Base-by-base conservation (phyloP, 768 basidiomycete species). In the Podaxis sp. region DNA sequence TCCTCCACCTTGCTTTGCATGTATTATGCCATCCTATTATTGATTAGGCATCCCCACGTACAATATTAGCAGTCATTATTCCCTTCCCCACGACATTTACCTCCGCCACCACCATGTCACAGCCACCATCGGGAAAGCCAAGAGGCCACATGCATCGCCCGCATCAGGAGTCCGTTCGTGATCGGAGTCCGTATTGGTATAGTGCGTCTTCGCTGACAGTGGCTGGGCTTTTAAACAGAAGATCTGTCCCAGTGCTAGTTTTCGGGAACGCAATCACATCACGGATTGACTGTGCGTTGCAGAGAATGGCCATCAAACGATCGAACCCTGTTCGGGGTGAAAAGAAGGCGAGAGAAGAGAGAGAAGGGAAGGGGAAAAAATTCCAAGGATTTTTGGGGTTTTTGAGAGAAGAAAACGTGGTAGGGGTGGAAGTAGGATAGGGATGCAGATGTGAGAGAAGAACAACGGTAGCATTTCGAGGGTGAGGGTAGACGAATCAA, bases 181-280 rank as follows among this genome's bases (percentile, higher is more conserved):
- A 71, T 69, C 75, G 78, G 66, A 92, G 81, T 67, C 86, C 85
- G 73, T 92, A 93, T 71, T 89, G 84, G 66, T 79, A 68, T 58
- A 94, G 75, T 38, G 84, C 77, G 38, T 83, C 80, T 24, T 76
- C 71, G 61, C 72, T 69, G 60, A 87, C 80, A 17, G 82, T 68
- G 12, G 92, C 87, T 44, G 96, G 96, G 74, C 93, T 94, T 75
- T 87, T 90, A 82, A 97, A 95, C 42, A 96, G 85, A 48, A 88
- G 84, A 76, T 98, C 96, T 24, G 87, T 83, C 4, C 96, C 95
- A 63, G 78, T 84, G 44, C 87, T 85, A 7, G 91, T 90, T 80
- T 98, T 98, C 8, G 96, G 96, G 79, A 98, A 98, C 19, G 96
- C 96, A 67, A 98, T 96, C 66, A 98, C 96, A 69, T 97, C 95